phyloP scores from a whole-genome alignment of 805 yeast species.

The Sporopachydermia quercuum region DNA sequence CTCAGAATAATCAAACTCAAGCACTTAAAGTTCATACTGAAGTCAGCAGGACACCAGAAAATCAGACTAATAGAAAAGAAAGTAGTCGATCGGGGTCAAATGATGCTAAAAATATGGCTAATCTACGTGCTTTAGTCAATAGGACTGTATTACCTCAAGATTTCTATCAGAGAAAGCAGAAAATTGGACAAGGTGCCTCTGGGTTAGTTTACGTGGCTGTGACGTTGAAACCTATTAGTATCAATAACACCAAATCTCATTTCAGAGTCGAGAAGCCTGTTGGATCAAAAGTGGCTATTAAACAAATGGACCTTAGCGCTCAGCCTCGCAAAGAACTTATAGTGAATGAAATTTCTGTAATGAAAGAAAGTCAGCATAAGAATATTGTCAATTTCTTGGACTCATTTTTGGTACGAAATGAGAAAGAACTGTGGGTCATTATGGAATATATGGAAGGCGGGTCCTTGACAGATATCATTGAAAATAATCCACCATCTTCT shows the following conservation, averaged over 20 bases:
- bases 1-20: too few relatives aligned
- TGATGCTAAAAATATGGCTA: neutral
- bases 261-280: slow-evolving; percentile 21
- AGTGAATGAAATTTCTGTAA: slow-evolving; percentile 87
- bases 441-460: slow-evolving; percentile 99
- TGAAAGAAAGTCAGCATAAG: slow-evolving; percentile 81
- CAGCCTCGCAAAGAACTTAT: slow-evolving; percentile 94
- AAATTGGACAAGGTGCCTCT: slow-evolving; percentile 96
- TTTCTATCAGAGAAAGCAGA: slow-evolving; percentile 33
- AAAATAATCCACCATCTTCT: slow-evolving; percentile 45
- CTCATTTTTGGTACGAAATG: slow-evolving; percentile 53
- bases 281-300: slow-evolving; percentile 68
- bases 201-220: slow-evolving; percentile 93
- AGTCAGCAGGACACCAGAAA: too few relatives aligned
- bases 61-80: too few relatives aligned
- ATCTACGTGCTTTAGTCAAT: neutral
- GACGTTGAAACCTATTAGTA: slow-evolving; percentile 18
- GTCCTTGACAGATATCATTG: slow-evolving; percentile 85
- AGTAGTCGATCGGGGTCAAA: too few relatives aligned
- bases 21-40: too few relatives aligned
- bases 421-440: slow-evolving; percentile 77
- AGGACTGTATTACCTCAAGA: neutral
- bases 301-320: slow-evolving; percentile 87
- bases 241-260: neutral
- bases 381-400: slow-evolving; percentile 92